phyloP scores from a whole-genome alignment of 345 rosid genomes.

The Noccaea bulbosa region DNA sequence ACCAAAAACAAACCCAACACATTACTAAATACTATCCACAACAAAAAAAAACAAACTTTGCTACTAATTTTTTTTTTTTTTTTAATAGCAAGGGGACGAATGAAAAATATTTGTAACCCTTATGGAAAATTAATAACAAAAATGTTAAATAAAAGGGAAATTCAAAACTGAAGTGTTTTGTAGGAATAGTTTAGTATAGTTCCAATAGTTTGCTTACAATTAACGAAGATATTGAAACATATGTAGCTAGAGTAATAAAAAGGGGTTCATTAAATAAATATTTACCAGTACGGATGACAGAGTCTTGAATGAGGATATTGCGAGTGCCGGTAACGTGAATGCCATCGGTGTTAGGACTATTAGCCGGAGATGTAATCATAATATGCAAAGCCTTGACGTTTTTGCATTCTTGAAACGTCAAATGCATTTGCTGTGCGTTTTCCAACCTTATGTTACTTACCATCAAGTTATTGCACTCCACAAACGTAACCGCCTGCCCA shows the following conservation, averaged over 20 bases:
- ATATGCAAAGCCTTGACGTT: conserved; percentile 65
- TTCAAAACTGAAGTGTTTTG: too few species aligned
- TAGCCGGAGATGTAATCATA: conserved; percentile 59
- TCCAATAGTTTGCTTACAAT: too few species aligned
- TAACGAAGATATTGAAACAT: too few species aligned
- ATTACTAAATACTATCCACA: conserved; percentile 1
- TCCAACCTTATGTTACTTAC: conserved; percentile 63
- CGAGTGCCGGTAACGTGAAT: conserved; percentile 72
- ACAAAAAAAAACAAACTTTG: not conserved
- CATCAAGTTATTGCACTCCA: conserved; percentile 58
- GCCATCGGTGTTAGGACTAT: conserved; percentile 94
- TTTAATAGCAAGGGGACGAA: too few species aligned
- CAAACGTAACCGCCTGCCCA: conserved; percentile 76
- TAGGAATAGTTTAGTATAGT: too few species aligned
- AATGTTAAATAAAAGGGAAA: too few species aligned
- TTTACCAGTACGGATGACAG: conserved; percentile 72
- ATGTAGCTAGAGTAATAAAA: too few species aligned
- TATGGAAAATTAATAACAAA: too few species aligned
- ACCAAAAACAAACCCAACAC: conserved; percentile 31
- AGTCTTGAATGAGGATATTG: conserved; percentile 62
- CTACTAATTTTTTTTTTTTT: not conserved
- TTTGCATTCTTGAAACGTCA: conserved; percentile 55
- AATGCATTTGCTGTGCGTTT: conserved; percentile 86
- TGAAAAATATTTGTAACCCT: too few species aligned
- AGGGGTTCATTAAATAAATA: too few species aligned